Evolutionary conservation across 345 rosid genomes (phyloP).

Genomic region (Litchi chinensis): DNA sequence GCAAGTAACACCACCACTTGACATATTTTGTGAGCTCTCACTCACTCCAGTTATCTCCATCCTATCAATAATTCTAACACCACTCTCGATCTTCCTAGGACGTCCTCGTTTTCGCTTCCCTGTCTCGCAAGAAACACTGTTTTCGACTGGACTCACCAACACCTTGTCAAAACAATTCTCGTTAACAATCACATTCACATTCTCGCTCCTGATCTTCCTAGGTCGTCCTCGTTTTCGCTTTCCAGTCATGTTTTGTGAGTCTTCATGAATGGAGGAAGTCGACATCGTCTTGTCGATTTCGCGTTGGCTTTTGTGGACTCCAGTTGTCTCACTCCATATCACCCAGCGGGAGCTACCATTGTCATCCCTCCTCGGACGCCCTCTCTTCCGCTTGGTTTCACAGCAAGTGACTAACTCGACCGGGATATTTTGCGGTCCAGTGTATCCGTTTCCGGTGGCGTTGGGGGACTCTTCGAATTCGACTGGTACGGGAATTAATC

Average conservation of each 20-base stretch:
- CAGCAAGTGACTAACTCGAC: slow-evolving; percentile 27
- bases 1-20: neutral
- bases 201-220: slow-evolving; percentile 14
- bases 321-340: neutral
- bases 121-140: neutral
- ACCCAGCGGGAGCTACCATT: slow-evolving; percentile 24
- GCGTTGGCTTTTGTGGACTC: neutral
- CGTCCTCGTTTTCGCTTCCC: slow-evolving; percentile 10
- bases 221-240: slow-evolving; percentile 33
- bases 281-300: neutral
- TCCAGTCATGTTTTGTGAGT: neutral
- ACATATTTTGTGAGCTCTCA: neutral
- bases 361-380: slow-evolving; percentile 56
- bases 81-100: neutral
- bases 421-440: slow-evolving; percentile 23
- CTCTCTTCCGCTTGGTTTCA: slow-evolving; percentile 57
- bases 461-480: slow-evolving; percentile 19
- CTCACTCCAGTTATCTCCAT: neutral
- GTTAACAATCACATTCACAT: neutral
- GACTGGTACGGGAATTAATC: slow-evolving; percentile 45
- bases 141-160: slow-evolving; percentile 3
- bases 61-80: neutral
- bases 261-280: neutral
- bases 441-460: slow-evolving; percentile 18
- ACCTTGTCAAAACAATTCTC: neutral